A percentile compares a stretch with the other conserved stretches of the same genome.
These are phyloP conservation scores for Podaxis mareebaensis DNA, from an alignment of 768 basidiomycete species.

Conservation along the genomic window DNA sequence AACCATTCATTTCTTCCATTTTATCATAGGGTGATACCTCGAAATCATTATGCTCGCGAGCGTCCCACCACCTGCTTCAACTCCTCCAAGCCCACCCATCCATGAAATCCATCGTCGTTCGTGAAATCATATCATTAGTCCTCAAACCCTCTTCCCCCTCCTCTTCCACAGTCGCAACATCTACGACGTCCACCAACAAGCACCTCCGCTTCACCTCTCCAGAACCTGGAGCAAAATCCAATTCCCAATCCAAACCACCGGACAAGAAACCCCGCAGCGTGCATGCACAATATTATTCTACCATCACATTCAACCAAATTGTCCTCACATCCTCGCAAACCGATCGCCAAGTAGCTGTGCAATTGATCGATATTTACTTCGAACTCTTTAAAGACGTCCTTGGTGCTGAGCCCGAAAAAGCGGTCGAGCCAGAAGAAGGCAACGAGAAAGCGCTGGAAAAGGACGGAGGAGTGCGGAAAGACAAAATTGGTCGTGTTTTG, in stretches of 20 bases:
- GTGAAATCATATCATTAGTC: slow-evolving; percentile 81
- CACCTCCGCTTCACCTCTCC: slow-evolving; percentile 56
- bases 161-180: slow-evolving; percentile 32
- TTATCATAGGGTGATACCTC: slow-evolving; percentile 79
- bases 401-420: slow-evolving; percentile 51
- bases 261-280: slow-evolving; percentile 48
- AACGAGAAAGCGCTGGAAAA: slow-evolving; percentile 42
- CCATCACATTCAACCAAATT: slow-evolving; percentile 94
- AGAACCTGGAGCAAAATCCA: slow-evolving; percentile 31
- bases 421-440: slow-evolving; percentile 29
- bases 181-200: slow-evolving; percentile 33
- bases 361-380: slow-evolving; percentile 89
- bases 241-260: slow-evolving; percentile 35
- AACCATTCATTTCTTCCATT: background rate
- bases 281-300: slow-evolving; percentile 89
- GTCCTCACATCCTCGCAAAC: slow-evolving; percentile 52
- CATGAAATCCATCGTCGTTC: slow-evolving; percentile 89
- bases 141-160: slow-evolving; percentile 57
- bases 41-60: slow-evolving; percentile 82
- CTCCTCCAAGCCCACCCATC: slow-evolving; percentile 87
- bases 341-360: slow-evolving; percentile 74
- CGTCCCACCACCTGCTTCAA: slow-evolving; percentile 87
- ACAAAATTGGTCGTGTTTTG: slow-evolving; percentile 18
- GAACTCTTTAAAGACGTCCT: slow-evolving; percentile 90
- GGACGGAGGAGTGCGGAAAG: slow-evolving; percentile 32